Evolutionary conservation across 2,329 filamentous ascomycete genomes (phyloP), one percentile per base, ranked within the genome.

Genomic region (Calonectria leucothoes): DNA sequence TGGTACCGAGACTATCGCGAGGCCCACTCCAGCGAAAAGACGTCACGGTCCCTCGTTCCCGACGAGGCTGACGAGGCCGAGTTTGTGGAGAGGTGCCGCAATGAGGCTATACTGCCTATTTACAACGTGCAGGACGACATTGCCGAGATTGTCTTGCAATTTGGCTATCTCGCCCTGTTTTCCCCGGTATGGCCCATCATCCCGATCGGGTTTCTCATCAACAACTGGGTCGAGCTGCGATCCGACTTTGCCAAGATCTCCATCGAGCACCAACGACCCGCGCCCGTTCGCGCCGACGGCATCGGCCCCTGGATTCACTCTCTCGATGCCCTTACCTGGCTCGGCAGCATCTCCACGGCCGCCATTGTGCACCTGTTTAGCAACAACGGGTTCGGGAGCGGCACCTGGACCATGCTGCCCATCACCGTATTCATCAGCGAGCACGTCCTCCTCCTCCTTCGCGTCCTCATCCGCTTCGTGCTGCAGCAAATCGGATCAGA

Each of bases 221-320:
- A 95, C 83, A 93, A 95, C 84, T 94, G 93, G 93, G 86, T 95
- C 70, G 94, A 95, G 82, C 87, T 95, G 12, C 92, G 94, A 12
- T 93, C 93, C 3, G 94, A 95, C 79, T 94, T 94, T 57, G 90
- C 94, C 84, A 95, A 95, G 80, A 93, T 95, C 69, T 94, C 92
- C 75, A 87, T 92, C 29, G 93, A 95, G 80, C 93, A 93, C 85
- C 92, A 93, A 74, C 90, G 94, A 1, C 94, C 94, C 0, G 90
- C 89, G 0, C 94, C 94, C 0, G 89, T 90, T 75, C 91, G 94
- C 7, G 89, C 92, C 0, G 94, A 95, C 79, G 93, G 92, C 5
- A 95, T 95, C 74, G 94, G 94, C 0, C 93, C 94, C 0, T 95
- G 93, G 90, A 88, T 95, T 20, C 88, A 92, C 74, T 92, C 91